Evolutionary conservation across 345 rosid genomes (phyloP).

Genomic region (Murraya koenigii): DNA sequence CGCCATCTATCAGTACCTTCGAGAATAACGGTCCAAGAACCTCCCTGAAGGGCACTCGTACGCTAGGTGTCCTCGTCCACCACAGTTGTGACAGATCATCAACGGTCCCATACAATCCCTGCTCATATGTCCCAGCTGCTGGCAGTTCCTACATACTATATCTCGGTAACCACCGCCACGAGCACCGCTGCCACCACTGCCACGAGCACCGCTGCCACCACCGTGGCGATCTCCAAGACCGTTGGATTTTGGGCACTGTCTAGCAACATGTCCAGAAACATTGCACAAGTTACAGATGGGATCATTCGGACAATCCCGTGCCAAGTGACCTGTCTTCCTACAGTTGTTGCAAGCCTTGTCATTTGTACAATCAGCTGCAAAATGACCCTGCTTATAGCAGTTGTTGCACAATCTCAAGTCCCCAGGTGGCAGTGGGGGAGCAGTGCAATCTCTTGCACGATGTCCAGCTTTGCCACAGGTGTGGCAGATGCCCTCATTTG

Average conservation of each 20-base stretch:
- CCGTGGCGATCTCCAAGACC: slow-evolving; percentile 43
- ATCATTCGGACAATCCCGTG: slow-evolving; percentile 83
- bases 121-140: slow-evolving; percentile 82
- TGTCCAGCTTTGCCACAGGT: slow-evolving; percentile 97
- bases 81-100: slow-evolving; percentile 89
- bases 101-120: slow-evolving; percentile 71
- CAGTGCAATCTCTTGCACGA: slow-evolving; percentile 81
- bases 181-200: slow-evolving; percentile 19
- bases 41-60: slow-evolving; percentile 88
- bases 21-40: slow-evolving; percentile 70
- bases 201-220: slow-evolving; percentile 22
- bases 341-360: slow-evolving; percentile 98
- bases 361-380: slow-evolving; percentile 86
- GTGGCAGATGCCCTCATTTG: slow-evolving; percentile 96
- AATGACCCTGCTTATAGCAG: slow-evolving; percentile 93
- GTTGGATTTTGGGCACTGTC: slow-evolving; percentile 72
- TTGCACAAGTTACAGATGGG: slow-evolving; percentile 83
- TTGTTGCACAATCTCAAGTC: slow-evolving; percentile 88
- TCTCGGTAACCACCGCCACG: slow-evolving; percentile 53
- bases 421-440: slow-evolving; percentile 62
- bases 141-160: slow-evolving; percentile 67
- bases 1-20: slow-evolving; percentile 50
- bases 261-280: slow-evolving; percentile 78
- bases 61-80: slow-evolving; percentile 91
- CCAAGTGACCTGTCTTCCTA: slow-evolving; percentile 86